Percentiles rank a stretch among this genome's conserved stretches.
These are phyloP conservation scores for Solanum okadae DNA, from an alignment of 257 asterid species.

Conservation along the genomic window DNA sequence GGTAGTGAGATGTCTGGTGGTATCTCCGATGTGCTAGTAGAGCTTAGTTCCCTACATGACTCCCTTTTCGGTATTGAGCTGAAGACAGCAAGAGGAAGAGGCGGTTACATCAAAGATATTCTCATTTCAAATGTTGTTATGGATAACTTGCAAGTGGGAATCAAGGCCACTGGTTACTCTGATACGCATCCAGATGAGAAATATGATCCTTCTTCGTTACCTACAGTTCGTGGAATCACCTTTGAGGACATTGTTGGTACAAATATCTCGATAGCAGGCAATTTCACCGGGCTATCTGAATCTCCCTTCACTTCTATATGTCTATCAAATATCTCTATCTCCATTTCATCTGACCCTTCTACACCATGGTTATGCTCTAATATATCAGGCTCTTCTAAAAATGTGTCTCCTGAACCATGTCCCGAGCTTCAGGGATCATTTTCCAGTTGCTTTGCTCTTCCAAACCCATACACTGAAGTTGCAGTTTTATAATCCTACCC, in stretches of 20 bases:
- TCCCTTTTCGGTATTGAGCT: slow-evolving; percentile 55
- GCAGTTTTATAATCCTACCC: slow-evolving; percentile 29
- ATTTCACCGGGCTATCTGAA: slow-evolving; percentile 53
- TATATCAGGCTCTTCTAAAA: slow-evolving; percentile 42
- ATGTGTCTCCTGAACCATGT: slow-evolving; percentile 63
- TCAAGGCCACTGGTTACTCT: slow-evolving; percentile 71
- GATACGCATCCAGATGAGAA: slow-evolving; percentile 73
- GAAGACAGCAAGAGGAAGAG: slow-evolving; percentile 74
- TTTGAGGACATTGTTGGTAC: slow-evolving; percentile 50
- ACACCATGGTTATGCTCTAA: slow-evolving; percentile 52
- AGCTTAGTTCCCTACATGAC: slow-evolving; percentile 37
- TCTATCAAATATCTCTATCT: slow-evolving; percentile 53
- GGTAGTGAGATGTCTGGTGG: slow-evolving; percentile 99
- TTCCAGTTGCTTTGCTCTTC: slow-evolving; percentile 21
- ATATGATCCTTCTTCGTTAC: slow-evolving; percentile 64
- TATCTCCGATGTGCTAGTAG: slow-evolving; percentile 52
- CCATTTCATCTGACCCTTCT: slow-evolving; percentile 19
- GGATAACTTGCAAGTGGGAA: slow-evolving; percentile 49
- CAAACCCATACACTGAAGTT: slow-evolving; percentile 20
- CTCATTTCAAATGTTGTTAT: slow-evolving; percentile 31
- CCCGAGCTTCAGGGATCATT: slow-evolving; percentile 38
- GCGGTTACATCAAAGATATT: slow-evolving; percentile 60
- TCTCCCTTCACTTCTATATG: slow-evolving; percentile 77
- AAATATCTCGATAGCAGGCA: slow-evolving; percentile 56
- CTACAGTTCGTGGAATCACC: slow-evolving; percentile 46